phyloP scores from a whole-genome alignment of 2,329 filamentous ascomycete species.

The Diplocarpon rosae region DNA sequence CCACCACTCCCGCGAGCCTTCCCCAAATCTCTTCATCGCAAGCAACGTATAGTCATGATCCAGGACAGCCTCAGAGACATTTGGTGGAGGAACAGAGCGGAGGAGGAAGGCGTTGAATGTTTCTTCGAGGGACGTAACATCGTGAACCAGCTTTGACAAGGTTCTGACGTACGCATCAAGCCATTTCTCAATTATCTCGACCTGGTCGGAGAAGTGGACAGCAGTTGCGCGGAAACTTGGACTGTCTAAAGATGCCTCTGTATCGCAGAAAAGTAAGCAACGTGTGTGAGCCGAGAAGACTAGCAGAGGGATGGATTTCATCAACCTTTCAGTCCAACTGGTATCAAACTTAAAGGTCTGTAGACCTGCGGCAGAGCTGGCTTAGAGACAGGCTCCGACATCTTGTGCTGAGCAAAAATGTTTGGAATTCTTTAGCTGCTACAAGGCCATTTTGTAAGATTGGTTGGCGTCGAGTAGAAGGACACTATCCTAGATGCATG shows the following conservation, averaged over 20 bases:
- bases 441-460: conserved; percentile 1
- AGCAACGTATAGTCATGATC: conserved; percentile 93
- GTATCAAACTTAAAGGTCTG: conserved; percentile 30
- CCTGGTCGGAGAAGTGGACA: conserved; percentile 80
- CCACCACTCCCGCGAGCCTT: conserved; percentile 85
- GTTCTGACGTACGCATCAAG: conserved; percentile 61
- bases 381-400: conserved; percentile 15
- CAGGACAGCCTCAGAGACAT: conserved; percentile 71
- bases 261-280: not conserved
- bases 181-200: conserved; percentile 87
- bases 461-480: conserved; percentile 18
- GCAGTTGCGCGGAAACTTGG: conserved; percentile 87
- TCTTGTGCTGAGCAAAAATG: conserved; percentile 2
- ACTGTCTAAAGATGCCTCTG: conserved; percentile 88
- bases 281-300: not conserved
- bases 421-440: too few relatives aligned
- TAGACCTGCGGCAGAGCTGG: conserved; percentile 15
- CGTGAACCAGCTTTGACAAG: conserved; percentile 48
- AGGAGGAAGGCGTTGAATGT: conserved; percentile 67
- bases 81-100: conserved; percentile 61
- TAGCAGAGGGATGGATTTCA: not conserved
- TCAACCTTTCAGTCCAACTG: conserved; percentile 45
- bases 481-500: too few relatives aligned
- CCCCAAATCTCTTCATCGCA: conserved; percentile 73
- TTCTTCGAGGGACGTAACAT: conserved; percentile 66